A percentile compares a stretch with the other conserved stretches of the same genome.
phyloP scores from a whole-genome alignment of 768 basidiomycete species.

The Ephemerocybe angulata region DNA sequence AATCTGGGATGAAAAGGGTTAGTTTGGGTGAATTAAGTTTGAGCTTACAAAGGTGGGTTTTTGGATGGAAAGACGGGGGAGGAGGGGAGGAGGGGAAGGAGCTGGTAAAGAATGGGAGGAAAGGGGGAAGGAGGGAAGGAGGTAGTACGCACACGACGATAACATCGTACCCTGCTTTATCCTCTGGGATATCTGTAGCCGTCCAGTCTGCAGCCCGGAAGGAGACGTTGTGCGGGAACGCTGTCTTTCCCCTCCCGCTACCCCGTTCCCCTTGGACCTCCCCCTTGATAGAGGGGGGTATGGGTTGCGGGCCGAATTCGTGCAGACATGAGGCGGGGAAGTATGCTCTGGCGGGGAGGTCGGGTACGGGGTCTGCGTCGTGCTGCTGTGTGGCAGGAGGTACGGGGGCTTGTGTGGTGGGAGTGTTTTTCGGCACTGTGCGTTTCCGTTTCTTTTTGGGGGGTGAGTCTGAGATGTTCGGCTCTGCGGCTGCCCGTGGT shows the following conservation, averaged over 20 bases:
- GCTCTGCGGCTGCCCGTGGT: background rate
- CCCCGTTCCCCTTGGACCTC: too few relatives aligned
- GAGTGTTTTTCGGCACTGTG: background rate
- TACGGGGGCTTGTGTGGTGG: background rate
- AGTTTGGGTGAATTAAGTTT: background rate
- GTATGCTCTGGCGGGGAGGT: too few relatives aligned
- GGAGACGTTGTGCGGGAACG: constrained; percentile 76
- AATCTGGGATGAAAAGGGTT: constrained; percentile 43
- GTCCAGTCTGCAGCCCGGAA: constrained; percentile 79
- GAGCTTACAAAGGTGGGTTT: background rate
- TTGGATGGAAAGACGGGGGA: too few relatives aligned
- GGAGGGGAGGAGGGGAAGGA: too few relatives aligned
- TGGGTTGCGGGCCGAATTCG: constrained; percentile 69
- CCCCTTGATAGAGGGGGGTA: constrained; percentile 39
- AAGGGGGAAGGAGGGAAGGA: background rate
- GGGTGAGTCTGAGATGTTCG: background rate
- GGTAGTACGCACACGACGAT: constrained; percentile 64
- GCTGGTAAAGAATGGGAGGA: too few relatives aligned
- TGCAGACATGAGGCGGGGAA: constrained; percentile 80
- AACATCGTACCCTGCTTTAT: constrained; percentile 62
- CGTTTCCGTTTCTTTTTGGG: background rate
- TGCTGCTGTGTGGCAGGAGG: constrained; percentile 4
- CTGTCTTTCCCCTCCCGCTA: too few relatives aligned
- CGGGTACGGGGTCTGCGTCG: constrained; percentile 25
- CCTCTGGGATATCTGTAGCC: constrained; percentile 48